phyloP scores from a whole-genome alignment of 208 protist genomes.

The Leishmania tropica region DNA sequence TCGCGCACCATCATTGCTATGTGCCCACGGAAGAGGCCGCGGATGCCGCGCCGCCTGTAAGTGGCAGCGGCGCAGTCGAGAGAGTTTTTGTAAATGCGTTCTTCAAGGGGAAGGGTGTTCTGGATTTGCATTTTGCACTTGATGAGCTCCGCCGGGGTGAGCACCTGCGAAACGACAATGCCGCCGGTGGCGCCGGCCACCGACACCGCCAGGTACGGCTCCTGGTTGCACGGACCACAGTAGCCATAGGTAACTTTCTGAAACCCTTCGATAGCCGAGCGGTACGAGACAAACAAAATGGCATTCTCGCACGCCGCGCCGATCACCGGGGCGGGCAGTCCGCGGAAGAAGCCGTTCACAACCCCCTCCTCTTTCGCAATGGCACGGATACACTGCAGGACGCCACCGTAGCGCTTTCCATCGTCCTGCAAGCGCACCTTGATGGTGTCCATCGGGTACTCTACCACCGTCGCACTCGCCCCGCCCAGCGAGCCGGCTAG shows the following conservation, averaged over 20 bases:
- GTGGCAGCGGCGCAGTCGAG: conserved; percentile 75
- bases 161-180: conserved; percentile 74
- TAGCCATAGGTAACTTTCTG: conserved; percentile 62
- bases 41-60: conserved; percentile 61
- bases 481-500: conserved; percentile 79
- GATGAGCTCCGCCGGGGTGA: conserved; percentile 92
- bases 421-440: conserved; percentile 93
- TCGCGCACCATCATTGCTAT: conserved; percentile 89
- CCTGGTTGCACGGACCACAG: conserved; percentile 50
- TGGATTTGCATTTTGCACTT: conserved; percentile 95
- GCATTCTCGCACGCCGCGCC: conserved; percentile 86
- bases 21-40: conserved; percentile 85
- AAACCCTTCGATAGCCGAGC: conserved; percentile 48
- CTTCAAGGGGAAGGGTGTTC: conserved; percentile 76
- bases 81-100: conserved; percentile 84
- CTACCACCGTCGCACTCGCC: conserved; percentile 74
- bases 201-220: conserved; percentile 70
- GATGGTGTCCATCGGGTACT: conserved; percentile 94
- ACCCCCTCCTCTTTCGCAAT: conserved; percentile 83
- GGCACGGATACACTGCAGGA: conserved; percentile 61
- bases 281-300: conserved; percentile 81
- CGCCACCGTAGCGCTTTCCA: conserved; percentile 62
- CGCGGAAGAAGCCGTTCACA: conserved; percentile 89
- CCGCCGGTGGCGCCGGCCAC: conserved; percentile 66
- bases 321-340: conserved; percentile 84